phyloP scores from a whole-genome alignment of 768 basidiomycete species.

The Hygrophoropsis aurantiaca region DNA sequence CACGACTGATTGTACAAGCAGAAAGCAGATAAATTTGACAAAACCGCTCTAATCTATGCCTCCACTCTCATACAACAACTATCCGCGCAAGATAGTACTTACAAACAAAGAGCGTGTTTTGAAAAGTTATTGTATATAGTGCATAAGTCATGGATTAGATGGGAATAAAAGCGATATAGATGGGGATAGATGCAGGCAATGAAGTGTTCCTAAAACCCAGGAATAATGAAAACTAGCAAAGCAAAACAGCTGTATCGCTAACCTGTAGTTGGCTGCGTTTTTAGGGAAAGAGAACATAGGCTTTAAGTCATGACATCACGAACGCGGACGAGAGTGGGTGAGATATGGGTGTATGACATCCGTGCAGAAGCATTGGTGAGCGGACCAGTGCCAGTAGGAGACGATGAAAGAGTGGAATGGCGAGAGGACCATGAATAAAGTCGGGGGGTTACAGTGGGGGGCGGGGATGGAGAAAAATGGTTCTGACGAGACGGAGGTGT shows the following conservation, averaged over 20 bases:
- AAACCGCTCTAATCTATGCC: conserved; percentile 28
- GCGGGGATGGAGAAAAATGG: conserved; percentile 46
- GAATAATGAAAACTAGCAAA: neutral
- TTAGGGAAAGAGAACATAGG: conserved; percentile 11
- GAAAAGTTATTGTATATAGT: conserved; percentile 29
- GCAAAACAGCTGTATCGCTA: no score
- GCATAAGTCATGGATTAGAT: conserved; percentile 37
- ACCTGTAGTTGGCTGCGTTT: no score
- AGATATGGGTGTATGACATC: conserved; percentile 57
- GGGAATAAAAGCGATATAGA: conserved; percentile 21
- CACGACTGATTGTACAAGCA: conserved; percentile 37
- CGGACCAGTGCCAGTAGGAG: conserved; percentile 37
- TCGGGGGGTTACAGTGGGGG: conserved; percentile 55
- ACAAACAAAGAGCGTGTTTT: conserved; percentile 26
- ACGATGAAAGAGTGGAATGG: conserved; percentile 34
- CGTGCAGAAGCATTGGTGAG: conserved; percentile 60
- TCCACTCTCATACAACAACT: conserved; percentile 29
- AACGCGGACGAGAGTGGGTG: conserved; percentile 45
- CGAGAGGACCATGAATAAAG: conserved; percentile 54
- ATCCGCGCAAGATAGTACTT: conserved; percentile 31
- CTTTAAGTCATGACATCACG: conserved; percentile 35
- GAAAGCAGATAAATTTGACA: conserved; percentile 36
- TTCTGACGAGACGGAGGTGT: conserved; percentile 32
- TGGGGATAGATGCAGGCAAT: conserved; percentile 15
- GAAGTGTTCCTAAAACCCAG: conserved; percentile 13